Evolutionary conservation across 768 basidiomycete species (phyloP), one percentile per base, ranked within the genome.

Genomic region (Roridomyces roridus): DNA sequence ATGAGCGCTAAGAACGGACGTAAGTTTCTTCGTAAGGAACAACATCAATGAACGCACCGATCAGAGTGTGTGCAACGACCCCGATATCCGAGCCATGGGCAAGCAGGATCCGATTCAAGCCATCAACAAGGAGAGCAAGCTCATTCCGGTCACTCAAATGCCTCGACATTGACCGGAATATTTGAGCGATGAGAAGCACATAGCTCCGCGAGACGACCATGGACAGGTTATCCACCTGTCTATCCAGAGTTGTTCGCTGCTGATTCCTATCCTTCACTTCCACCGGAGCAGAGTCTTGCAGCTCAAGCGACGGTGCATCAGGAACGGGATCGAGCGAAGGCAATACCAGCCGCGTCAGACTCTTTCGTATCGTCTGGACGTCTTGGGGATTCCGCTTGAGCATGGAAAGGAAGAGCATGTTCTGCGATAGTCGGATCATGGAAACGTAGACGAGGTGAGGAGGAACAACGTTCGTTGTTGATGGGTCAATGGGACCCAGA

Each of bases 61-160:
- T 85, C 67, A 92, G 73, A 7, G 85, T 79, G 57, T 91, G 90
- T 34, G 81, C 79, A n/a, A 93, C 84, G 48, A 92, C 84, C n/a
- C 86, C 87, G 41, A 88, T 81, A 63, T 92, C 91, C 63, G 86
- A 80, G 4, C 88, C 86, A 70, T 92, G 89, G 3, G 72, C 73
- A 26, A 90, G 72, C 17, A 93, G 72, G 39, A 89, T 86, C 6
- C 82, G 80, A 68, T 90, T 92, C 18, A 92, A 65, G 4, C 89
- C 88, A 67, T 92, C 89, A 18, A 91, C 71, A 11, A 89, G 76
- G 21, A 85, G 64, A 0, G 83, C 83, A 15, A 93, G 74, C 63
- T 93, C 91, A 43, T 79, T 79, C 12, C 86, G 78, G 58, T 90
- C 88, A 60, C 81, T 89, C 50, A 88, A 73, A 71, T 89, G 87